Percentiles rank a stretch among this genome's conserved stretches.
Evolutionary conservation across 2,329 filamentous ascomycete genomes (phyloP).

Genomic region (Didymella sp.): DNA sequence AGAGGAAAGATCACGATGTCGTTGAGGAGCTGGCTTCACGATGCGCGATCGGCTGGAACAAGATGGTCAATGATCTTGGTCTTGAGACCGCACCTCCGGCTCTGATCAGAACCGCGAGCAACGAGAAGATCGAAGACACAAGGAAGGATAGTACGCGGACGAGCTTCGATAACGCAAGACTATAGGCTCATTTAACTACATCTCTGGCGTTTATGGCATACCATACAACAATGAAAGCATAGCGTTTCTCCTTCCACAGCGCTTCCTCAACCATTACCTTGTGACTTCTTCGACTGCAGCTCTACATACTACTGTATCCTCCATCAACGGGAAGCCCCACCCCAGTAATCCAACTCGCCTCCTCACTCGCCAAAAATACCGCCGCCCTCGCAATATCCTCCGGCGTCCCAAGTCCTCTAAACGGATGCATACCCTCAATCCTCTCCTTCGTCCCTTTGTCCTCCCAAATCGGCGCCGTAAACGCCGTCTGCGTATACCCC

Average conservation of each 20-base stretch:
- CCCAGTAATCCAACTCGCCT: conserved; percentile 56
- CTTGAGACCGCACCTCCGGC: conserved; percentile 21
- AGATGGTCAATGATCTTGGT: conserved; percentile 52
- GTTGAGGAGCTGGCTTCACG: conserved; percentile 64
- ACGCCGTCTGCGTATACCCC: conserved; percentile 51
- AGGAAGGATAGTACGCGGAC: conserved; percentile 26
- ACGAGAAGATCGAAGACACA: conserved; percentile 2
- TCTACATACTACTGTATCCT: conserved; percentile 48
- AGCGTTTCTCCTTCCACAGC: not conserved
- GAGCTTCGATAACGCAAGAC: conserved; percentile 15
- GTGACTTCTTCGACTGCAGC: not conserved
- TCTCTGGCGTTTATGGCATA: conserved; percentile 6
- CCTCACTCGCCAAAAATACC: conserved; percentile 57
- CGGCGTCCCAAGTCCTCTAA: conserved; percentile 38
- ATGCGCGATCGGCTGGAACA: conserved; percentile 61
- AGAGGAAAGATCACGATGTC: conserved; percentile 58
- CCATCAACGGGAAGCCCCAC: conserved; percentile 56
- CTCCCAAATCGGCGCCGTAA: conserved; percentile 32
- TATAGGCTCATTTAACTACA: not conserved
- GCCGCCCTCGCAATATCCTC: conserved; percentile 50
- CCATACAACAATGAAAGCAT: conserved; percentile 15
- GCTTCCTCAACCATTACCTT: not conserved
- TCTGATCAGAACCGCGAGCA: conserved; percentile 1
- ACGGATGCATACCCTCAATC: conserved; percentile 37
- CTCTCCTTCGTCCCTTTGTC: conserved; percentile 17